phyloP scores from a whole-genome alignment of 2,329 filamentous ascomycete species.

The Trichophyton mentagrophytes region DNA sequence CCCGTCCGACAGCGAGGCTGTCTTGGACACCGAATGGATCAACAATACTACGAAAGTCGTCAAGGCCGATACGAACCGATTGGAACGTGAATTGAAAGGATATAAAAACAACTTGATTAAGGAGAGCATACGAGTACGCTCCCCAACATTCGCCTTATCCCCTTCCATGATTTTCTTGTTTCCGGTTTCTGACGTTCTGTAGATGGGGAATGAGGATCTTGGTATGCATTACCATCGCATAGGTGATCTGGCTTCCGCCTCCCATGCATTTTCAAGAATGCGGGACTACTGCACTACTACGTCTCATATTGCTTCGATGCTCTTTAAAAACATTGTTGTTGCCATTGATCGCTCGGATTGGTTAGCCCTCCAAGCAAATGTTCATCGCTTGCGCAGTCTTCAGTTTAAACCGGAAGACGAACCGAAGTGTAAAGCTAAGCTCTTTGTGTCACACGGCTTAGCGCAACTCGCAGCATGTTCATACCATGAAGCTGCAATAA shows the following conservation, averaged over 20 bases:
- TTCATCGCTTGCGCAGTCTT: conserved; percentile 43
- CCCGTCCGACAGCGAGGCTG: conserved; percentile 55
- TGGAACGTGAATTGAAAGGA: conserved; percentile 73
- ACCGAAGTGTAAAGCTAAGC: conserved; percentile 49
- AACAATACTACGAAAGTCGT: conserved; percentile 53
- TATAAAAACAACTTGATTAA: conserved; percentile 98
- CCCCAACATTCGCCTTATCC: neutral
- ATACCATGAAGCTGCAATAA: conserved; percentile 55
- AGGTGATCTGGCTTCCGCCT: conserved; percentile 59
- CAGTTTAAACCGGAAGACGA: conserved; percentile 46
- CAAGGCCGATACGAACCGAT: conserved; percentile 55
- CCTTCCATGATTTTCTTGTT: conserved; percentile 5
- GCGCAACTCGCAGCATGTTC: conserved; percentile 44
- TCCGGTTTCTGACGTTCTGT: conserved; percentile 10
- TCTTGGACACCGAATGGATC: conserved; percentile 62
- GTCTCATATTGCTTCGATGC: conserved; percentile 72
- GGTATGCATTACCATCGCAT: conserved; percentile 69
- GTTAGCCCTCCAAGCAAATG: conserved; percentile 50
- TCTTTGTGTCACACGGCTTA: conserved; percentile 50
- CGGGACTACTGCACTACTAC: conserved; percentile 75
- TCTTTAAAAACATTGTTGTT: conserved; percentile 63
- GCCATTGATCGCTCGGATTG: conserved; percentile 68
- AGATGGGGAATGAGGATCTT: conserved; percentile 93
- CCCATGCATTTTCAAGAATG: conserved; percentile 74
- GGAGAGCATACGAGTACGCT: conserved; percentile 75